Percentiles rank a stretch among this genome's conserved stretches.
Conservation (phyloP, 2,329 filamentous ascomycete species). For the Coniochaeta sp. region DNA sequence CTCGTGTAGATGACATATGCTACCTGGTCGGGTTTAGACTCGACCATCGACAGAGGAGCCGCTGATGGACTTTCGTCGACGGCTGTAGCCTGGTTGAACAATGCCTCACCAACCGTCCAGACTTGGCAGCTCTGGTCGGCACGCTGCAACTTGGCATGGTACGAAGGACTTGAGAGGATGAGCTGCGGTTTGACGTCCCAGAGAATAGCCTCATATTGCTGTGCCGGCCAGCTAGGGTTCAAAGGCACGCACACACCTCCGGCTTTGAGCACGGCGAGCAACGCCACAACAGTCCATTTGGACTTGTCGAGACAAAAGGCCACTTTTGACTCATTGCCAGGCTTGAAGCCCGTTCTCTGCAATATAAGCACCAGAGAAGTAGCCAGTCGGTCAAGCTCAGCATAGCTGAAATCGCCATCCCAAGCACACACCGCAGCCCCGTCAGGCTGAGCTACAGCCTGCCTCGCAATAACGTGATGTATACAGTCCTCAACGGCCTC, state of each 20-base stretch:
- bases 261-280: conserved; percentile 5
- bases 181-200: too few species aligned
- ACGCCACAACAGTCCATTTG: conserved; percentile 1
- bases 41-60: too few species aligned
- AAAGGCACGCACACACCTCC: conserved; percentile 4
- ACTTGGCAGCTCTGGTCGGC: too few species aligned
- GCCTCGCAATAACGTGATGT: conserved; percentile 34
- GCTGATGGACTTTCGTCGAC: too few species aligned
- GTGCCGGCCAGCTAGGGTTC: conserved; percentile 3
- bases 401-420: conserved; percentile 38
- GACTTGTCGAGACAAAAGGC: conserved; percentile 17
- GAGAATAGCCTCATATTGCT: conserved; percentile 5
- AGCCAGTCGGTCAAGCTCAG: conserved; percentile 32
- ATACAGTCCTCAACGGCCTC: conserved; percentile 24
- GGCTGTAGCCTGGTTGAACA: too few species aligned
- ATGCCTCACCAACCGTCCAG: too few species aligned
- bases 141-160: too few species aligned
- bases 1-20: conserved; percentile 44
- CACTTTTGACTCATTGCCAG: conserved; percentile 28
- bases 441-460: conserved; percentile 24
- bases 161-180: too few species aligned
- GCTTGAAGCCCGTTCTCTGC: conserved; percentile 23
- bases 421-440: conserved; percentile 35
- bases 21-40: neutral
- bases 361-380: conserved; percentile 18